Evolutionary conservation across 495 filamentous ascomycete genomes (phyloP).

Genomic region (Xylaria intraflava): DNA sequence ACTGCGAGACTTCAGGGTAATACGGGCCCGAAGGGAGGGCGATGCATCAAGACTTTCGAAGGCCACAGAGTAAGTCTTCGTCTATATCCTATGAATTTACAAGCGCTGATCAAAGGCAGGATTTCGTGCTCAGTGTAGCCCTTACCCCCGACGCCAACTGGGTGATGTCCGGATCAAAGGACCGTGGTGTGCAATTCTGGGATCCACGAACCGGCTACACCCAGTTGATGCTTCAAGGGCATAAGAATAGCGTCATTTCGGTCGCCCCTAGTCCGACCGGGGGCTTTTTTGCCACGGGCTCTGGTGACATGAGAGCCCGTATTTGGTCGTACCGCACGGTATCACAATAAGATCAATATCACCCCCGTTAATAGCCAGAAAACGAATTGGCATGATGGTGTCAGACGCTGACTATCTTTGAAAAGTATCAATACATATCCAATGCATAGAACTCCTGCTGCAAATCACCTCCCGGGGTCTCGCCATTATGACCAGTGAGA

Average conservation of each 20-base stretch:
- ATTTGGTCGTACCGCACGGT: constrained; percentile 67
- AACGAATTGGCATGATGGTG: too few species aligned
- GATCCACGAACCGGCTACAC: constrained; percentile 79
- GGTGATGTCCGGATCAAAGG: constrained; percentile 89
- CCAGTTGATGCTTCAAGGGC: constrained; percentile 88
- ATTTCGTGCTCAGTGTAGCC: constrained; percentile 85
- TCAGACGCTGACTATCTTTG: too few species aligned
- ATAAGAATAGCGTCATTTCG: constrained; percentile 89
- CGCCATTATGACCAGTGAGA: too few species aligned
- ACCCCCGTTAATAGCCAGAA: too few species aligned
- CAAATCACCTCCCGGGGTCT: too few species aligned
- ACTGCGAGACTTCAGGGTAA: constrained; percentile 59
- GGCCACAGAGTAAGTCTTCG: constrained; percentile 73
- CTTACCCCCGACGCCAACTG: constrained; percentile 80
- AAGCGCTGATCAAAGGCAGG: constrained; percentile 45
- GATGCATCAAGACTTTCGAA: constrained; percentile 84
- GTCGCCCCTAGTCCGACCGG: constrained; percentile 79
- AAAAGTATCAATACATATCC: too few species aligned
- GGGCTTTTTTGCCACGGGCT: constrained; percentile 77
- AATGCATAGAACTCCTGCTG: too few species aligned
- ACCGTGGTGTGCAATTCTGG: constrained; percentile 90
- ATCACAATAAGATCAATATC: background rate
- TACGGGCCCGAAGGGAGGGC: constrained; percentile 62
- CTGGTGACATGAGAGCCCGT: constrained; percentile 82
- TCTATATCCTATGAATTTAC: constrained; percentile 1